These are phyloP conservation scores for Hirsutella rhossiliensis DNA, from an alignment of 2,329 filamentous ascomycete species.

Conservation along the genomic window DNA sequence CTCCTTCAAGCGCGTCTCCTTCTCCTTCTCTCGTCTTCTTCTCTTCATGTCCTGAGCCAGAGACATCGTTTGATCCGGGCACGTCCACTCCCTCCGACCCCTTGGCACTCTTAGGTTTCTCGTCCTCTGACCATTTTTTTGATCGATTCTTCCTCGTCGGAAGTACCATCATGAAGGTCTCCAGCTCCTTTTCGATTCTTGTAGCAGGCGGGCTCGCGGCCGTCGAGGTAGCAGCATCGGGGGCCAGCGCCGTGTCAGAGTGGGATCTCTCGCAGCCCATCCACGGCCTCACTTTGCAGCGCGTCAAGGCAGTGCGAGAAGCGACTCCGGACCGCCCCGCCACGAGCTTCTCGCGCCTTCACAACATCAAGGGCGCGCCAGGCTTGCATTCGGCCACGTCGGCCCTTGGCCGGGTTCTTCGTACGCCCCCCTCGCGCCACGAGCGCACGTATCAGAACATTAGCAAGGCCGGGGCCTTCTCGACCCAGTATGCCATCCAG, in stretches of 20 bases:
- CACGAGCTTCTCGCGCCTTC: slow-evolving; percentile 20
- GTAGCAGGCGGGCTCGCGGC: neutral
- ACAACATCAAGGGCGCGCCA: slow-evolving; percentile 12
- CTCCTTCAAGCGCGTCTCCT: too few relatives aligned
- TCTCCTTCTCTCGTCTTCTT: too few relatives aligned
- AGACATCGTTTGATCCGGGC: too few relatives aligned
- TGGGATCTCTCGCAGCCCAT: slow-evolving; percentile 23
- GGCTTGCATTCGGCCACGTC: slow-evolving; percentile 16
- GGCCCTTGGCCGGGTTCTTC: slow-evolving; percentile 9
- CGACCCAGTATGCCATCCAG: slow-evolving; percentile 29
- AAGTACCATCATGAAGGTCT: too few relatives aligned
- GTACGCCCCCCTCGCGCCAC: slow-evolving; percentile 6
- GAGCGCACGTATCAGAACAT: slow-evolving; percentile 23
- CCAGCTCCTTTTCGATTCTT: neutral
- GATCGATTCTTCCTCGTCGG: too few relatives aligned
- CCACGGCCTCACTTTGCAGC: slow-evolving; percentile 25
- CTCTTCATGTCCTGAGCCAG: too few relatives aligned
- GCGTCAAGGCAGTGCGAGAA: slow-evolving; percentile 14
- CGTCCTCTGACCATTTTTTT: too few relatives aligned
- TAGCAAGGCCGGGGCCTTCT: slow-evolving; percentile 22
- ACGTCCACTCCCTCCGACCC: too few relatives aligned
- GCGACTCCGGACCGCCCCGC: slow-evolving; percentile 16
- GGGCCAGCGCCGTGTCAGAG: neutral
- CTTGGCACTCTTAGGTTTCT: too few relatives aligned
- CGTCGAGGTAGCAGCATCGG: neutral